phyloP scores from a whole-genome alignment of 148 eudicot genomes.

The Vaccinium corymbosum region DNA sequence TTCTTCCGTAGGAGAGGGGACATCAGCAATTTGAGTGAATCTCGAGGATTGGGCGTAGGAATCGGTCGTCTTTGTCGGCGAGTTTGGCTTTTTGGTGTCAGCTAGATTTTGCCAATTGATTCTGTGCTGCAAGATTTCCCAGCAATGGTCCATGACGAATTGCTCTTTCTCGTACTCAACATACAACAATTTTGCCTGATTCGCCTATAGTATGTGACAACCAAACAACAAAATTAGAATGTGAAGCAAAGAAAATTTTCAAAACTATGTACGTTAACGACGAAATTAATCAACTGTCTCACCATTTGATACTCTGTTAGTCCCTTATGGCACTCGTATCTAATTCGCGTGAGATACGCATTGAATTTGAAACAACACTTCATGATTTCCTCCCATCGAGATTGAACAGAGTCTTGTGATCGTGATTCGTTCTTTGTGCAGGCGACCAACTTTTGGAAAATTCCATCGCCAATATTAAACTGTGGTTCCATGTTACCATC shows the following conservation, averaged over 20 bases:
- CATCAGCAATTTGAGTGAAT: neutral
- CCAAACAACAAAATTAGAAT: neutral
- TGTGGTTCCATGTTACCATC: neutral
- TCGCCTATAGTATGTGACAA: neutral
- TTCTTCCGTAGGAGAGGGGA: neutral
- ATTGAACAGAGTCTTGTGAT: neutral
- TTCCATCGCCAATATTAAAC: neutral
- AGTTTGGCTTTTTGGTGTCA: neutral
- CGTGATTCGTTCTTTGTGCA: neutral
- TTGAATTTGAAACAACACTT: neutral
- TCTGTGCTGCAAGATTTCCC: neutral
- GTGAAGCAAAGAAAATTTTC: neutral
- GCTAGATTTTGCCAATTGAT: neutral
- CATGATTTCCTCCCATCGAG: neutral
- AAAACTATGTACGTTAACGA: neutral
- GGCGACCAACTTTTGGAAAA: neutral
- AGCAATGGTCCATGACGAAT: neutral
- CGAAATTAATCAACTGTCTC: neutral
- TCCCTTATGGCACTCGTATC: neutral
- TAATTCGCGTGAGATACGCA: neutral
- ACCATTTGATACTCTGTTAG: neutral
- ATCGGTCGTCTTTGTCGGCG: neutral
- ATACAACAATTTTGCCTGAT: neutral
- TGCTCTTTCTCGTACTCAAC: neutral
- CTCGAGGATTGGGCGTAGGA: neutral